These are phyloP conservation scores for Rhodosporidiobolus sp. DNA, from an alignment of 768 basidiomycete species.

Conservation along the genomic window DNA sequence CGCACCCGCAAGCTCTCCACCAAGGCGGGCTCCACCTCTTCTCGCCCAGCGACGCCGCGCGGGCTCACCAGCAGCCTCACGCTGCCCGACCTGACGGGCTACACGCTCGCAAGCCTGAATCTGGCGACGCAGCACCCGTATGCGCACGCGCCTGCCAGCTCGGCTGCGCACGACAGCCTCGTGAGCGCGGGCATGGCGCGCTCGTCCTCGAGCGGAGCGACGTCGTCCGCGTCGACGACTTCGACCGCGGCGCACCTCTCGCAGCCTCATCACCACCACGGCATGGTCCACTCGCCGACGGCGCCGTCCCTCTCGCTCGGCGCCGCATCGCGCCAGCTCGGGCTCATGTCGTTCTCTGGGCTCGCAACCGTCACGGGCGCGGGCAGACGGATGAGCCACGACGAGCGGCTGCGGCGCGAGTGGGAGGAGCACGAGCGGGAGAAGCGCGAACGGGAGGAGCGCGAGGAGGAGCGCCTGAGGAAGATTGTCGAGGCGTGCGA, in stretches of 20 bases:
- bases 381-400: slow-evolving; percentile 7
- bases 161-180: neutral
- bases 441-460: slow-evolving; percentile 44
- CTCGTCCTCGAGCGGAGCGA: neutral
- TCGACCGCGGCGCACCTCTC: neutral
- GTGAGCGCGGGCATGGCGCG: neutral
- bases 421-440: slow-evolving; percentile 49
- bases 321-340: slow-evolving; percentile 3
- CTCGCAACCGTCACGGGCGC: slow-evolving; percentile 2
- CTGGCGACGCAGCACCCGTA: too few species aligned
- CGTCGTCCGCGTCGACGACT: neutral
- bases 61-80: slow-evolving; percentile 2
- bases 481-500: slow-evolving; percentile 55
- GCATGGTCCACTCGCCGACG: slow-evolving; percentile 5
- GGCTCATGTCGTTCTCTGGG: slow-evolving; percentile 5
- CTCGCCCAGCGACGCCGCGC: neutral
- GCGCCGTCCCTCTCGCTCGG: neutral
- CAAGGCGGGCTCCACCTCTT: neutral
- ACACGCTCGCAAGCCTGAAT: neutral
- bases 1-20: slow-evolving; percentile 6
- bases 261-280: too few species aligned
- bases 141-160: too few species aligned
- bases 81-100: slow-evolving; percentile 9
- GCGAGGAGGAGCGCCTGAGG: slow-evolving; percentile 69
- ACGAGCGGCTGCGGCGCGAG: slow-evolving; percentile 14